Base-by-base conservation (phyloP, 768 basidiomycete genomes). In the Boletus bicolor region DNA sequence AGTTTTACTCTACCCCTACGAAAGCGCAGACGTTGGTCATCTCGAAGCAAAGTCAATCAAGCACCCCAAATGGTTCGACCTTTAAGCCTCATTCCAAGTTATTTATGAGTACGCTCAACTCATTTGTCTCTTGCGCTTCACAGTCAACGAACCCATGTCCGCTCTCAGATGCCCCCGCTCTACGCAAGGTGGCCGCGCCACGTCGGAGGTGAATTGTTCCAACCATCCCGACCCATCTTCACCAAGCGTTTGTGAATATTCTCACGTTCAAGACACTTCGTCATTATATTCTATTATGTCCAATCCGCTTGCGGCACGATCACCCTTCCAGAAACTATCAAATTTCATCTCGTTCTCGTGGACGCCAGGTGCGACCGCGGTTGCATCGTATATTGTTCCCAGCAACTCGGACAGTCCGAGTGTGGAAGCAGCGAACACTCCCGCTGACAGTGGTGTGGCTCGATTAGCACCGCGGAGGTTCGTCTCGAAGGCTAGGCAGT, bases 401-500 rank as follows among this genome's bases (percentile, higher is more conserved):
- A 61, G 49, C 26, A 58, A 36, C 51, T 60, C 61, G 54, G 57
- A 46, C 49, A 49, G 46, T 35, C 30, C 41, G 46, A 57, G 38
- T 51, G 46, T 32, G 52, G 49, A 57, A 54, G 48, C 38, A 47
- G 47, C 48, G 51, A 50, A 56, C 39, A 54, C 59, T 49, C 50
- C 50, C 37, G 30, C 60, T 47, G 51, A 56, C 24, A 44, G 45
- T 44, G 39, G 36, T 55, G 45, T 57, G 41, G 61, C 43, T 46
- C 41, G 41, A 60, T 44, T 56, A 45, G 57, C 52, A 44, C 59
- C 64, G 63, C 72, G 57, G 71, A 72, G 54, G 55, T 88, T 76
- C 65, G 84, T 88, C 45, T 77, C 84, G 28, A 85, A 80, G 66
- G 79, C 85, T 63, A 79, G 75, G 59, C 90, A 92, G 68, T 68